Conservation (phyloP, 2,329 filamentous ascomycete species). For the Aschersonia sp. region DNA sequence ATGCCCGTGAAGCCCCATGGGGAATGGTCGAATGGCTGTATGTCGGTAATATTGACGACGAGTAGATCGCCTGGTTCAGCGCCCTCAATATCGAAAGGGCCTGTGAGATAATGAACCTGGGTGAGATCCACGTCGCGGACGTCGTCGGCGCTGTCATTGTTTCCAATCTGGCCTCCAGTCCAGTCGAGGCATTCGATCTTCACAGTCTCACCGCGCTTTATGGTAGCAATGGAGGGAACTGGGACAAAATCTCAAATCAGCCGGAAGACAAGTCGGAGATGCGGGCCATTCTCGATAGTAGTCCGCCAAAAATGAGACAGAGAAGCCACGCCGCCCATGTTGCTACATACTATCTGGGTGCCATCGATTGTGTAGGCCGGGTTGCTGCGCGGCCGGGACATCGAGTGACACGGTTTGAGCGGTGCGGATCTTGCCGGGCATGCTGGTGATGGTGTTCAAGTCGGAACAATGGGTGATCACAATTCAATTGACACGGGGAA, state of each 20-base stretch:
- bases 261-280: background rate
- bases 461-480: background rate
- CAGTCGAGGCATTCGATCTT: conserved; percentile 91
- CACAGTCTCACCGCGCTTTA: conserved; percentile 74
- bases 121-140: conserved; percentile 74
- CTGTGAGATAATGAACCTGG: conserved; percentile 73
- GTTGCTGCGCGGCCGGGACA: conserved; percentile 56
- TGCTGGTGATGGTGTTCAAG: conserved; percentile 2
- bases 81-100: conserved; percentile 75
- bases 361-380: conserved; percentile 72
- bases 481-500: background rate
- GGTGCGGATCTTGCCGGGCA: conserved; percentile 43
- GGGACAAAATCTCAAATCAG: background rate
- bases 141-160: conserved; percentile 85
- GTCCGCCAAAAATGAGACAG: background rate
- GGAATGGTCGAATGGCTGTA: conserved; percentile 72
- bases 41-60: conserved; percentile 82
- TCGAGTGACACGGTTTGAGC: conserved; percentile 36
- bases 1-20: conserved; percentile 87
- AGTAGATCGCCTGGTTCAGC: conserved; percentile 77
- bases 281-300: background rate
- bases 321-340: background rate
- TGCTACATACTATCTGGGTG: conserved; percentile 65
- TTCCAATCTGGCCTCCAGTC: conserved; percentile 71
- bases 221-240: conserved; percentile 62